phyloP scores from a whole-genome alignment of 2,329 filamentous ascomycete species.

The Zarea fungicola region DNA sequence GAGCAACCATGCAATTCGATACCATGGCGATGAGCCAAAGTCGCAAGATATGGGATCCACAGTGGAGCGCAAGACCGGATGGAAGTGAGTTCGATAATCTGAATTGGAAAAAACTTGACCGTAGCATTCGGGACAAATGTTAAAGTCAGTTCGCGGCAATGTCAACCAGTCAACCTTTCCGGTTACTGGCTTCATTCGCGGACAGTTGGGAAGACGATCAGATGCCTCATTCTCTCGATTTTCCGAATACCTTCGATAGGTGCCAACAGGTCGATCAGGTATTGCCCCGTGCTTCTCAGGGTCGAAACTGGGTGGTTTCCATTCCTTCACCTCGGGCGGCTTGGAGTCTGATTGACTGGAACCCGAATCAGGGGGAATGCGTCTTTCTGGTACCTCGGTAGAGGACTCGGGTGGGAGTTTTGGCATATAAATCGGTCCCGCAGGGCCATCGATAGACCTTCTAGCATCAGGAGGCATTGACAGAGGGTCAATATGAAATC shows the following conservation, averaged over 20 bases:
- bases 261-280: conserved; percentile 37
- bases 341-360: not conserved
- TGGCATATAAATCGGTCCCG: conserved; percentile 22
- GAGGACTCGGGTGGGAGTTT: conserved; percentile 10
- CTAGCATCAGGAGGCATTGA: conserved; percentile 12
- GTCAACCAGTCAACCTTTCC: conserved; percentile 77
- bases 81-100: conserved; percentile 62
- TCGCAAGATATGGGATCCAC: conserved; percentile 64
- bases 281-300: conserved; percentile 30
- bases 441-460: conserved; percentile 4
- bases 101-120: conserved; percentile 62
- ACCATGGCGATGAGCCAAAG: conserved; percentile 73
- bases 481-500: conserved; percentile 18
- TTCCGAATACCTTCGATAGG: conserved; percentile 52
- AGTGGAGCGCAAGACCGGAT: conserved; percentile 49
- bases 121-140: conserved; percentile 80
- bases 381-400: not conserved
- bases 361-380: not conserved
- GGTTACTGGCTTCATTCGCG: conserved; percentile 55
- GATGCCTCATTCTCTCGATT: conserved; percentile 24
- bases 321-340: conserved; percentile 27
- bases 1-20: conserved; percentile 77
- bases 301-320: conserved; percentile 44
- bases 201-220: conserved; percentile 60
- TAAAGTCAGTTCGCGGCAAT: conserved; percentile 64